Percentiles rank a stretch among this genome's conserved stretches.
Conservation (phyloP, 768 basidiomycete species). For the Fistulinella prunicolor region DNA sequence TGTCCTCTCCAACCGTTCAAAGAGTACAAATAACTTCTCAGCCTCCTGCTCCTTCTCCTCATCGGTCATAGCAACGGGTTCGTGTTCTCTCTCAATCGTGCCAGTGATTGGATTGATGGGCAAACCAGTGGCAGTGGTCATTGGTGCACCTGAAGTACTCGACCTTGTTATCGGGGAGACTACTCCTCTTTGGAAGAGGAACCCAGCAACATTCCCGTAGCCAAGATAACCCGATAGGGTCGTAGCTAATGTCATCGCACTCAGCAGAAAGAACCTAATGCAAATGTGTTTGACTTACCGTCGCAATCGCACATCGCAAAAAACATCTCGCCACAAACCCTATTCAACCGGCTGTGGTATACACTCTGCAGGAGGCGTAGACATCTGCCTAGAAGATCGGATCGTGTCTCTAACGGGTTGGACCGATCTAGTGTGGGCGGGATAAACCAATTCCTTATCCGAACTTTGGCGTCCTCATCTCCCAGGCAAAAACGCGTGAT, state of each 20-base stretch:
- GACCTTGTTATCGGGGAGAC: constrained; percentile 51
- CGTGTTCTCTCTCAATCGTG: constrained; percentile 44
- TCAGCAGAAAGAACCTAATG: neutral
- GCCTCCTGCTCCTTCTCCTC: constrained; percentile 95
- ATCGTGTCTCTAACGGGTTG: constrained; percentile 65
- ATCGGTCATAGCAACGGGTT: constrained; percentile 71
- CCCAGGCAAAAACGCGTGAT: constrained; percentile 67
- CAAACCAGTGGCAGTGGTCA: constrained; percentile 35
- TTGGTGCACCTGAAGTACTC: constrained; percentile 32
- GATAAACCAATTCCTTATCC: constrained; percentile 65
- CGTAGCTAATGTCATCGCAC: constrained; percentile 44
- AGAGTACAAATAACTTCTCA: constrained; percentile 87
- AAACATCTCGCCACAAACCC: constrained; percentile 82
- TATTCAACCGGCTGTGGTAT: constrained; percentile 70
- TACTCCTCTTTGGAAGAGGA: constrained; percentile 89
- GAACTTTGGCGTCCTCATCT: constrained; percentile 53
- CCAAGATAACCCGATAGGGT: constrained; percentile 77
- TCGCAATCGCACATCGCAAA: constrained; percentile 82
- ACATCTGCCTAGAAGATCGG: constrained; percentile 75
- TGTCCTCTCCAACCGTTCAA: constrained; percentile 80
- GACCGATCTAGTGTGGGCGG: constrained; percentile 82
- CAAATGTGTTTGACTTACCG: constrained; percentile 36
- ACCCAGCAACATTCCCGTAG: constrained; percentile 94
- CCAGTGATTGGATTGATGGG: constrained; percentile 87
- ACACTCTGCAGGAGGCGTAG: constrained; percentile 74